Evolutionary conservation across 2,329 filamentous ascomycete species (phyloP), one percentile per base, ranked within the genome.

Genomic region (Pseudofabraea citricarpa): DNA sequence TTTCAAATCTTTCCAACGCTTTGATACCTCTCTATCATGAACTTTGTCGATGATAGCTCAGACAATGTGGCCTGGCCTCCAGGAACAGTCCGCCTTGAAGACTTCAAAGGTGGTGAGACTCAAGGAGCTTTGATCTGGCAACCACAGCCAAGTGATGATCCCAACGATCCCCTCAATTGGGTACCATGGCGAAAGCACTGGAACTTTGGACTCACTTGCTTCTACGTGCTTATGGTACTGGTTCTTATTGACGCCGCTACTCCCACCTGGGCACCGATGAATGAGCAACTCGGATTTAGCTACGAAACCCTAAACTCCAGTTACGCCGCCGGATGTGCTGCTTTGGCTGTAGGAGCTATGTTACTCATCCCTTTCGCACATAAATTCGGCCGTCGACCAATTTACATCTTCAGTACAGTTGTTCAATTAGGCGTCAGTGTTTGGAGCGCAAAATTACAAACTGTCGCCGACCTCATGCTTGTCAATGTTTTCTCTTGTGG

Each of bases 301-400:
- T 64, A 59, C 36, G 58, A 55, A 1, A 51, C 63, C 0, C 48
- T 74, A 26, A 75, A 73, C 39, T 62, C 71, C 41, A 66, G 64
- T 4, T 69, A 67, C 41, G 74, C 71, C 1, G 63, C 66, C 2
- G 64, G 63, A 3, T 71, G 61, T 41, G 71, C 61, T 2, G 59
- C 60, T 1, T 54, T 74, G 0, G 65, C 63, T 13, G 38, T 73
- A 5, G 69, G 71, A 1, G 60, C 60, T 20, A 41, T 72, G 4
- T 23, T 73, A 8, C 55, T 73, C 27, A 64, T 72, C 2, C 70
- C 70, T 0, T 67, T 74, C 24, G 66, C 67, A 2, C 56, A 68
- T 39, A 73, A 71, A 35, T 73, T 62, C 42, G 71, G 71, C 2
- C 58, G 70, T 5, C 64, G 72, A 13, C 66, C 68, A 2, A 47